Evolutionary conservation across 192 early-diverging fungal genomes (phyloP).

Genomic region (Gamsiella multidivaricata): DNA sequence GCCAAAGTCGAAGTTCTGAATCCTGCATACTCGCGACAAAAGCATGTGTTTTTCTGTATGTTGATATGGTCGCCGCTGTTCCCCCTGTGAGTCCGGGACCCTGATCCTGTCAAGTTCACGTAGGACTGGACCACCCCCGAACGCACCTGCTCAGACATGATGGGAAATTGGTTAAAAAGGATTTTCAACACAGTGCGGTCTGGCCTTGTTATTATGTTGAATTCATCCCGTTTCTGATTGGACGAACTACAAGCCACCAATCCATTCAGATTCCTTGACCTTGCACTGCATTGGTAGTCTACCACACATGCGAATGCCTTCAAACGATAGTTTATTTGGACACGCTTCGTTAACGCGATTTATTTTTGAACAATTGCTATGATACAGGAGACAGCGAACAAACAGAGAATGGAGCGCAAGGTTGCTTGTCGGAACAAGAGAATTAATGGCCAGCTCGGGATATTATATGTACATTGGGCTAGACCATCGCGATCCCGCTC

Average conservation of each 20-base stretch:
- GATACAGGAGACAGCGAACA: background rate
- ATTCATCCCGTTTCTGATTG: slow-evolving; percentile 22
- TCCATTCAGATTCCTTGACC: too few species aligned
- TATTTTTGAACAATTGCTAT: slow-evolving; percentile 5
- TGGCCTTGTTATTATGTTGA: slow-evolving; percentile 21
- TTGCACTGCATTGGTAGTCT: too few species aligned
- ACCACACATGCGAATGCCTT: too few species aligned
- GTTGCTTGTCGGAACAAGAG: background rate
- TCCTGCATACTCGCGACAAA: background rate
- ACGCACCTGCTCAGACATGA: slow-evolving; percentile 59
- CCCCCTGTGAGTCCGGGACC: background rate
- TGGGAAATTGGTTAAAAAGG: slow-evolving; percentile 58
- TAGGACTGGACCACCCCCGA: background rate
- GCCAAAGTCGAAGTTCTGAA: background rate
- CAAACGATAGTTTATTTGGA: too few species aligned
- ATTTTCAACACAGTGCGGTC: slow-evolving; percentile 47
- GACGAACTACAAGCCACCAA: slow-evolving; percentile 21
- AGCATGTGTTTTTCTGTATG: background rate
- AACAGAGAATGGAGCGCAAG: background rate
- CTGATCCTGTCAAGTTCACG: background rate
- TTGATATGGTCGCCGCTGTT: too few species aligned
- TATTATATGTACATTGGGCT: slow-evolving; percentile 22
- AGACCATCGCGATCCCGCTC: too few species aligned
- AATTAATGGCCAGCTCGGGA: background rate
- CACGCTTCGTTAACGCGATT: background rate